A percentile compares a stretch with the other conserved stretches of the same genome.
Conservation (phyloP, 2,329 filamentous ascomycete genomes). For the Sporothrix variecibatus region DNA sequence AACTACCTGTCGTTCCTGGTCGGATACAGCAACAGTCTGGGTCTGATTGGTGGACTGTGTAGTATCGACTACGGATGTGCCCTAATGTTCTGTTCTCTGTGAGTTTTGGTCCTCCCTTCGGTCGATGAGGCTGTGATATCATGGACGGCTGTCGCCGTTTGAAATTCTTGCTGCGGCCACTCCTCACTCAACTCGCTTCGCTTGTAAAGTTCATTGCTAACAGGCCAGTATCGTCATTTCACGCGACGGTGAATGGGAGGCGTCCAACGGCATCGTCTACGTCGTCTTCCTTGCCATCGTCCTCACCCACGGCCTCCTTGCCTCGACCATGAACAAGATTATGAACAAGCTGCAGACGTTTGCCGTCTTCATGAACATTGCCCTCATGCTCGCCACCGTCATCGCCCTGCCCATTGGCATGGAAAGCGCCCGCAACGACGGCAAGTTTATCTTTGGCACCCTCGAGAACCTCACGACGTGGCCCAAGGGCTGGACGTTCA, state of each 20-base stretch:
- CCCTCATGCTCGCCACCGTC: conserved; percentile 57
- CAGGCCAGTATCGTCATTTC: conserved; percentile 52
- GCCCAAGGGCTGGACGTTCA: conserved; percentile 60
- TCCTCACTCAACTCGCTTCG: neutral
- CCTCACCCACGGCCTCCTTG: conserved; percentile 55
- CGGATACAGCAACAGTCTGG: conserved; percentile 63
- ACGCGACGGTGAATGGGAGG: conserved; percentile 57
- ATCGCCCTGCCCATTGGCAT: conserved; percentile 58
- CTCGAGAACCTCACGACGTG: conserved; percentile 60
- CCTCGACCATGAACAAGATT: conserved; percentile 53
- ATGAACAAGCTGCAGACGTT: conserved; percentile 62
- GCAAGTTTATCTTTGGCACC: conserved; percentile 57
- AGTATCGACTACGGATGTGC: conserved; percentile 61
- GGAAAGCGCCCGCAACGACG: conserved; percentile 42
- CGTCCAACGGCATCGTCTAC: conserved; percentile 59
- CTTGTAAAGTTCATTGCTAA: neutral
- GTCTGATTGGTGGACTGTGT: conserved; percentile 61
- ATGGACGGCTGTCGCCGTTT: neutral
- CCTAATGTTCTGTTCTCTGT: conserved; percentile 59
- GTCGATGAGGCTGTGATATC: neutral
- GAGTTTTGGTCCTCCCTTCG: conserved; percentile 26
- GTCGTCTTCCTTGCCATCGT: conserved; percentile 58
- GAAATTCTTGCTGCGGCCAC: too few relatives aligned
- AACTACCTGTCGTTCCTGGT: conserved; percentile 62
- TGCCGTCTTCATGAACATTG: conserved; percentile 57